Conservation (phyloP, 1,284 basidiomycete genomes). For the Sparassis latifolia region DNA sequence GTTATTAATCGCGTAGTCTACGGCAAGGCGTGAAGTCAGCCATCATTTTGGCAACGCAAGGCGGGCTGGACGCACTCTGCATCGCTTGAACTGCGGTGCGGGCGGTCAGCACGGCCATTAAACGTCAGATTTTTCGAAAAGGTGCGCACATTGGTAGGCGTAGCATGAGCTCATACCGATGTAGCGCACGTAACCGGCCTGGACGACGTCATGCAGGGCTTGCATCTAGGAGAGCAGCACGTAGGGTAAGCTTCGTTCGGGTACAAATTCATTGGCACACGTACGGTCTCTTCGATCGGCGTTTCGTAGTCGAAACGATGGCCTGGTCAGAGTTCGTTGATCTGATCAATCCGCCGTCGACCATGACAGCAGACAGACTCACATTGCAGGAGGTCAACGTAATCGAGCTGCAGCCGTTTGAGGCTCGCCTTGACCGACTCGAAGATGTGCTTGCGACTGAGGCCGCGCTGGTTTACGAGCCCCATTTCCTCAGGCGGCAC, state of each 20-base stretch:
- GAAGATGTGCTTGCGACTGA: slow-evolving; percentile 41
- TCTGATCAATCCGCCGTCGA: neutral
- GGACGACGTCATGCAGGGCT: slow-evolving; percentile 62
- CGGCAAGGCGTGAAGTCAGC: neutral
- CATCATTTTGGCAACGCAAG: neutral
- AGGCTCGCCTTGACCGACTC: slow-evolving; percentile 36
- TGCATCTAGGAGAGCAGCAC: slow-evolving; percentile 32
- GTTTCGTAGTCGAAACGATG: slow-evolving; percentile 24
- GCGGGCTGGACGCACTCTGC: slow-evolving; percentile 30
- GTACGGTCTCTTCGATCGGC: slow-evolving; percentile 24
- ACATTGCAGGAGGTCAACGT: slow-evolving; percentile 38
- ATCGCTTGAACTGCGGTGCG: slow-evolving; percentile 36
- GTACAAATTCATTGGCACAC: neutral
- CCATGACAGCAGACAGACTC: neutral
- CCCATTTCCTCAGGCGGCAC: slow-evolving; percentile 21
- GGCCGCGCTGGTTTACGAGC: slow-evolving; percentile 32
- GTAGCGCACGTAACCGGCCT: slow-evolving; percentile 59
- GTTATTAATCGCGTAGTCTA: slow-evolving; percentile 30
- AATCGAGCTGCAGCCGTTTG: slow-evolving; percentile 35
- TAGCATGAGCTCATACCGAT: slow-evolving; percentile 52
- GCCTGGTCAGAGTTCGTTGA: slow-evolving; percentile 7
- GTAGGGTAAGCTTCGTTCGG: too few species aligned
- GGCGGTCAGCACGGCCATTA: slow-evolving; percentile 1
- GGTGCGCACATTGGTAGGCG: slow-evolving; percentile 25
- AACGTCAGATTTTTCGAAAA: slow-evolving; percentile 3